phyloP scores from a whole-genome alignment of 192 early-diverging fungal species.

The Chytriomyces hyalinus region DNA sequence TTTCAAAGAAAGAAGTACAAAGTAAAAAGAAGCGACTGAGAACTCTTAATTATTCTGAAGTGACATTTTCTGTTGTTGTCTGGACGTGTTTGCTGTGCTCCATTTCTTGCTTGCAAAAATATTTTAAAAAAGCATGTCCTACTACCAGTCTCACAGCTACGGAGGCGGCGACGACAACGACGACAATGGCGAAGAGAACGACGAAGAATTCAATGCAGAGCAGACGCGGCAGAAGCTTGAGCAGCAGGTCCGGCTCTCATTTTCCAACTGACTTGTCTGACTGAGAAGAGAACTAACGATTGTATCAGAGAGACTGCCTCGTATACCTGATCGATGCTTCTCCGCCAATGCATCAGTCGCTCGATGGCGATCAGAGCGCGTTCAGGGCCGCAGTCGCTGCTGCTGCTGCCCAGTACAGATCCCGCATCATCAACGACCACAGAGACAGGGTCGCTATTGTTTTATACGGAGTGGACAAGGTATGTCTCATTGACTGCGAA shows the following conservation, averaged over 20 bases:
- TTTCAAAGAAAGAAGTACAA: too few species aligned
- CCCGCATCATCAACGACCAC: conserved; percentile 33
- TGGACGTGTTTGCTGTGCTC: background rate
- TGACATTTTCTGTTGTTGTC: background rate
- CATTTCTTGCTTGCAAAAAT: background rate
- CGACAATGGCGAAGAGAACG: conserved; percentile 13
- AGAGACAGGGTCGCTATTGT: conserved; percentile 18
- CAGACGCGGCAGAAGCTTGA: conserved; percentile 18
- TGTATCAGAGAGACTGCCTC: conserved; percentile 25
- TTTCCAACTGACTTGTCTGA: background rate
- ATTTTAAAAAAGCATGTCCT: background rate
- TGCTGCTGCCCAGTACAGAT: conserved; percentile 24
- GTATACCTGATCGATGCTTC: conserved; percentile 37
- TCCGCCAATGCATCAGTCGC: conserved; percentile 36
- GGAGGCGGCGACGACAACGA: conserved; percentile 7
- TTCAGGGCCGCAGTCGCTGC: conserved; percentile 31
- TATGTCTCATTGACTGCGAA: background rate
- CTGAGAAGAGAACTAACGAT: too few species aligned
- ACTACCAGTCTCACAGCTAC: background rate
- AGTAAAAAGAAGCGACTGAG: background rate
- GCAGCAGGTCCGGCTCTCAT: conserved; percentile 10
- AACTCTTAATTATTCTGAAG: background rate
- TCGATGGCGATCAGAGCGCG: conserved; percentile 27
- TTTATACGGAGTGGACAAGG: conserved; percentile 15
- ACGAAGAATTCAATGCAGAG: conserved; percentile 18